Percentiles rank a stretch among this genome's conserved stretches.
Evolutionary conservation across 2,329 filamentous ascomycete species (phyloP).

Genomic region (Lachnellula arida): DNA sequence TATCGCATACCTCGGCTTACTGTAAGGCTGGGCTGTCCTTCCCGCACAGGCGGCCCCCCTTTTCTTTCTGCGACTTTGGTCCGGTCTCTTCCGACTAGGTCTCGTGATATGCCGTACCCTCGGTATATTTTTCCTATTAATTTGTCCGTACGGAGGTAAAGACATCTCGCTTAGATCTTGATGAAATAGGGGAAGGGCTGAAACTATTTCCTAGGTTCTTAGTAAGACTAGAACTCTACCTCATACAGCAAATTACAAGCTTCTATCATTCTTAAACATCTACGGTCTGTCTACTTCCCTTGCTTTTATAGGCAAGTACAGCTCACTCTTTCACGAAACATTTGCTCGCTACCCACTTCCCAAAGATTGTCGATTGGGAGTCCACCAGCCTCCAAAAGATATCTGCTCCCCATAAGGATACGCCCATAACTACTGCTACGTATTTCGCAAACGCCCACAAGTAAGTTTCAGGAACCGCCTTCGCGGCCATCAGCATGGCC

Average conservation of each 20-base stretch:
- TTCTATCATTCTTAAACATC: neutral
- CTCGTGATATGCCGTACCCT: neutral
- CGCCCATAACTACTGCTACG: neutral
- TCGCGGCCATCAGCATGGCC: neutral
- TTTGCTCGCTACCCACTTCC: slow-evolving; percentile 5
- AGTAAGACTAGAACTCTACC: neutral
- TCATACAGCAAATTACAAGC: neutral
- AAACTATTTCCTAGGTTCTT: too few species aligned
- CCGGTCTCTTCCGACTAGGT: neutral
- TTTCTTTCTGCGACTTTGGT: neutral
- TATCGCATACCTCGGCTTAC: neutral
- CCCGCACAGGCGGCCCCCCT: neutral
- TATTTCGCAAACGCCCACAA: neutral
- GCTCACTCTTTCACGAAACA: slow-evolving; percentile 1
- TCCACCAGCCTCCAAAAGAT: slow-evolving; percentile 6
- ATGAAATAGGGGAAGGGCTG: too few species aligned
- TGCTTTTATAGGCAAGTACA: neutral
- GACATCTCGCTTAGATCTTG: too few species aligned
- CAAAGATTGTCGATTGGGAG: neutral
- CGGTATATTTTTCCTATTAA: neutral
- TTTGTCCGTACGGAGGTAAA: too few species aligned
- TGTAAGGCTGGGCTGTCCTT: neutral
- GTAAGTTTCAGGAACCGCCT: neutral
- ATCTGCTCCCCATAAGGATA: slow-evolving; percentile 5
- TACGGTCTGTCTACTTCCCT: neutral